These are phyloP conservation scores for Claviceps lovelessii DNA, from an alignment of 2,329 filamentous ascomycete genomes.

Conservation along the genomic window DNA sequence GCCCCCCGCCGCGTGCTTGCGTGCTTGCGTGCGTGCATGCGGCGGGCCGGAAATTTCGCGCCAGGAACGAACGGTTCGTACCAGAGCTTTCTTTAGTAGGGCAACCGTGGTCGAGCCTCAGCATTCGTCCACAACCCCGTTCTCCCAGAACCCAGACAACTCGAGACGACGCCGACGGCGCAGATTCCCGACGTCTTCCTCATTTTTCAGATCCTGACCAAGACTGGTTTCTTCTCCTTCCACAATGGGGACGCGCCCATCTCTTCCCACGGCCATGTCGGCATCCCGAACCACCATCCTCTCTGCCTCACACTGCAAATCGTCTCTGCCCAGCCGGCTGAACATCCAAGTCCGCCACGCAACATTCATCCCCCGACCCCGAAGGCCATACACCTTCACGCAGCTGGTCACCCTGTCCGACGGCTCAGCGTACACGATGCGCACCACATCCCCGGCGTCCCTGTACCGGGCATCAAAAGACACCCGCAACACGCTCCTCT, in stretches of 20 bases:
- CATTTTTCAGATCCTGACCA: neutral
- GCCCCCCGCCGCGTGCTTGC: no score
- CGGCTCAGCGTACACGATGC: constrained; percentile 68
- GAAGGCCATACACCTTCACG: constrained; percentile 92
- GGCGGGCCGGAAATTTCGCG: constrained; percentile 12
- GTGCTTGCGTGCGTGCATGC: no score
- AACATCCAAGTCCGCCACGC: constrained; percentile 58
- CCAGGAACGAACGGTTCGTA: neutral
- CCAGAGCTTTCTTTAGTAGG: neutral
- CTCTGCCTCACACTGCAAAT: constrained; percentile 11
- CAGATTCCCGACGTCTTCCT: neutral
- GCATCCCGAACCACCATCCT: constrained; percentile 14
- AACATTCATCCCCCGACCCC: constrained; percentile 73
- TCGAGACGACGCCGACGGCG: neutral
- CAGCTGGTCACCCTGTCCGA: constrained; percentile 88
- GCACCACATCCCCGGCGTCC: constrained; percentile 57
- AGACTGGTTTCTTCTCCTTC: neutral
- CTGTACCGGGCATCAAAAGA: constrained; percentile 57
- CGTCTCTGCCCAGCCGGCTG: constrained; percentile 12
- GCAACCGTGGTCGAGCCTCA: neutral
- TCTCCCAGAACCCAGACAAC: neutral
- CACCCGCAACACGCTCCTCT: constrained; percentile 74
- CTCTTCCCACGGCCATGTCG: constrained; percentile 15
- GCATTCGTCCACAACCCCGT: neutral
- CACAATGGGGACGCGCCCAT: constrained; percentile 17